Percentiles rank a stretch among this genome's conserved stretches.
Conservation (phyloP, 352 stramenopile species). For the Globisporangium heterothallicum region DNA sequence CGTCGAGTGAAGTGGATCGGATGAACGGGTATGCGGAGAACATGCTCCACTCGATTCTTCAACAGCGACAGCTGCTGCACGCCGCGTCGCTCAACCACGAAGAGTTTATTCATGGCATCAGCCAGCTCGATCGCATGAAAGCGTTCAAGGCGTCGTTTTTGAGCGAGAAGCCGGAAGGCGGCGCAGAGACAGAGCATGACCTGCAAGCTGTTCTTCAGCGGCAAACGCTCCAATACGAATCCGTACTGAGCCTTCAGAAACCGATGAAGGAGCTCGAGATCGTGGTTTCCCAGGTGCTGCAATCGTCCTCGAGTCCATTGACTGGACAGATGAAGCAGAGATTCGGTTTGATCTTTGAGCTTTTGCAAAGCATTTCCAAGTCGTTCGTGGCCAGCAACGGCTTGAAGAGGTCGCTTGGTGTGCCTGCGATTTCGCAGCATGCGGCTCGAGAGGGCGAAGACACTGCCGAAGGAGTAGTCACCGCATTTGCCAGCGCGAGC, state of each 20-base stretch:
- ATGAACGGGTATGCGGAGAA: slow-evolving; percentile 90
- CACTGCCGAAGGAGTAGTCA: slow-evolving; percentile 34
- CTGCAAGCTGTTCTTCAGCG: slow-evolving; percentile 4
- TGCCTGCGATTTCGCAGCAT: slow-evolving; percentile 51
- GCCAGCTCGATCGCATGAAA: slow-evolving; percentile 46
- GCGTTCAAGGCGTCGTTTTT: slow-evolving; percentile 25
- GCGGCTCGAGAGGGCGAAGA: slow-evolving; percentile 40
- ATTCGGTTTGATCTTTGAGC: slow-evolving; percentile 26
- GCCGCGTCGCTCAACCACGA: slow-evolving; percentile 67
- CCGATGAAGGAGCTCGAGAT: slow-evolving; percentile 67
- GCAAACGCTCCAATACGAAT: slow-evolving; percentile 3
- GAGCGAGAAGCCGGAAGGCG: background rate
- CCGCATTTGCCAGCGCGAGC: slow-evolving; percentile 47
- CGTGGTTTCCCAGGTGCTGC: slow-evolving; percentile 46
- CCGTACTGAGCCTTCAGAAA: slow-evolving; percentile 29
- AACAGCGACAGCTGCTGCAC: slow-evolving; percentile 82
- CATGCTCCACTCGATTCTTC: slow-evolving; percentile 83
- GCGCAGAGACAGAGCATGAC: background rate
- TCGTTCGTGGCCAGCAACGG: slow-evolving; percentile 21
- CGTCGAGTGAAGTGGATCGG: slow-evolving; percentile 67
- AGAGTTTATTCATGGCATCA: slow-evolving; percentile 47
- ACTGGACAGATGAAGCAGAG: slow-evolving; percentile 6
- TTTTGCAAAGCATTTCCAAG: slow-evolving; percentile 23
- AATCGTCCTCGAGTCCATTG: slow-evolving; percentile 15
- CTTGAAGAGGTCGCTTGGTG: slow-evolving; percentile 35